Evolutionary conservation across 495 filamentous ascomycete species (phyloP), one percentile per base, ranked within the genome.

Genomic region (Podospora bellae-mahoneyi): DNA sequence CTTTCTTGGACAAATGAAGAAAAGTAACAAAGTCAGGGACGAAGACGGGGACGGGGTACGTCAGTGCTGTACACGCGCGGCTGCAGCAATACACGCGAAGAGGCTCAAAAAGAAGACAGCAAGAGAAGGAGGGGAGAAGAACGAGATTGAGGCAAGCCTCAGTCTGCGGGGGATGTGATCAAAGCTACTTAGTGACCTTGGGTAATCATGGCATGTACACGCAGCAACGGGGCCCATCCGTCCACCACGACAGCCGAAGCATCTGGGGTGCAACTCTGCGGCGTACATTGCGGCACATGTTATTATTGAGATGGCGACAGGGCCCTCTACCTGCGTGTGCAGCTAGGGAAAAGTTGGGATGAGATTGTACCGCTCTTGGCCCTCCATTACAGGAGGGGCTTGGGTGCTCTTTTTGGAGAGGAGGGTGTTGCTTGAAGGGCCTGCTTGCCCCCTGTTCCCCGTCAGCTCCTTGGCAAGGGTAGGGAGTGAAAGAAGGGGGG

Each of bases 271-370:
- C 69, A 10, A 68, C 66, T 60, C 60, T 61, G 72, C 70, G 68
- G 77, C 75, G 75, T 13, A 58, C 55, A 58, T 58, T 48, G 55
- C 55, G 55, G 55, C 55, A 18, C 64, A 67, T 62, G 80, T 79
- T 82, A 81, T 81, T 48, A 80, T 81, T 79, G 75, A 82, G 77
- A 78, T 68, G 72, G 66, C 60, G 67, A 69, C 69, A 69, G 66
- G 58, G 66, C 66, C 69, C 64, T 64, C 18, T 56, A 64, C 55
- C 23, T 60, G 59, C 59, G 62, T 69, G n/a, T 64, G 55, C 60
- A 69, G 62, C 66, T 69, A 68, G 64, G 32, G 67, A 68, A 72
- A 67, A 71, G 55, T 59, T 72, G 74, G 71, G 75, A 74, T 71
- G 72, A 57, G 75, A 67, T 71, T 69, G 61, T 64, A 53, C 39